Evolutionary conservation across 1,139 yeast genomes (phyloP).

Genomic region (Hemisphaericaspora lyxosophila): DNA sequence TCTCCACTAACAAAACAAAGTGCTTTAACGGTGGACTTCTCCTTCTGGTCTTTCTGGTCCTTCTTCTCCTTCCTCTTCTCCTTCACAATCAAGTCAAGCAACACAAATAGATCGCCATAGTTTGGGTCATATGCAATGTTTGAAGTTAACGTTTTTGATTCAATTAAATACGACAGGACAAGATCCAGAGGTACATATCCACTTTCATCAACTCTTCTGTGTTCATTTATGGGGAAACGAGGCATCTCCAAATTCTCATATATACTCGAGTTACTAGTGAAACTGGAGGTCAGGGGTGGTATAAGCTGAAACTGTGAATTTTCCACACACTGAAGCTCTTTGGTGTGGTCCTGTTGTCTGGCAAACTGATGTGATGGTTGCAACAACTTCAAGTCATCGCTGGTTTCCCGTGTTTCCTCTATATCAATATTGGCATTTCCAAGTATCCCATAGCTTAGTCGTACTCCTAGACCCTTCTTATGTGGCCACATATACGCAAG

Average conservation of each 20-base stretch:
- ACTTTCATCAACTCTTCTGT: neutral
- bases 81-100: conserved; percentile 18
- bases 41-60: too few species aligned
- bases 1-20: conserved; percentile 38
- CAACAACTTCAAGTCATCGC: neutral
- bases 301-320: neutral
- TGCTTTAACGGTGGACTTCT: conserved; percentile 16
- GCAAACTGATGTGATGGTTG: conserved; percentile 4
- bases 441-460: conserved; percentile 38
- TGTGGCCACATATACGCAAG: conserved; percentile 51
- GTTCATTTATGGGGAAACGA: neutral
- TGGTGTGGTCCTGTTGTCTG: conserved; percentile 17
- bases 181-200: conserved; percentile 26
- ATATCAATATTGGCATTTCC: conserved; percentile 27
- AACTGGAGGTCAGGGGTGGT: conserved; percentile 15
- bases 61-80: too few species aligned
- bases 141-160: conserved; percentile 27
- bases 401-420: neutral
- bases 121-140: conserved; percentile 40
- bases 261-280: conserved; percentile 15
- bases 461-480: conserved; percentile 40
- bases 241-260: conserved; percentile 14
- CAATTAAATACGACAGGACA: conserved; percentile 23
- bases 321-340: conserved; percentile 16
- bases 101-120: conserved; percentile 24